These are phyloP conservation scores for Quercus berberidifolia DNA, from an alignment of 306 rosid genomes.

Conservation along the genomic window DNA sequence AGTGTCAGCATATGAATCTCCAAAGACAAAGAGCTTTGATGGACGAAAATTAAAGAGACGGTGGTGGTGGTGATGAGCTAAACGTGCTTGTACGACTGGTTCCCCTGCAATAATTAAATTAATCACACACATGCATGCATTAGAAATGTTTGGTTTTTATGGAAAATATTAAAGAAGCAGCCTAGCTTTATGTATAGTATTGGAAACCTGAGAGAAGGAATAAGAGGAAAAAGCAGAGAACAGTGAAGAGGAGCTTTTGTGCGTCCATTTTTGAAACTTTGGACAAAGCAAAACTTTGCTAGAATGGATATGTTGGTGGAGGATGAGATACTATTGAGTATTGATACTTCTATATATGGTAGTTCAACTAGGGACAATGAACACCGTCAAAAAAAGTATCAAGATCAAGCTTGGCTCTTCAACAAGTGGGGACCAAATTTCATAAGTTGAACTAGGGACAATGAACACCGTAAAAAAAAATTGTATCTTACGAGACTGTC, in stretches of 20 bases:
- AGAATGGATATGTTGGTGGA: no score
- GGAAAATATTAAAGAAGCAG: neutral
- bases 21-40: conserved; percentile 46
- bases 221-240: neutral
- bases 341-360: neutral
- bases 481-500: no score
- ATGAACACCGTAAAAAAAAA: no score
- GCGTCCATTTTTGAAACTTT: neutral
- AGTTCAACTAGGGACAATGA: no score
- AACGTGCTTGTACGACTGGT: neutral
- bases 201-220: neutral
- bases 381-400: no score
- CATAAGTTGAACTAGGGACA: no score
- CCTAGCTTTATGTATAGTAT: no score
- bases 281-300: neutral
- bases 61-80: neutral
- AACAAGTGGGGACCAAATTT: no score
- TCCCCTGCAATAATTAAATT: neutral
- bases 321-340: no score
- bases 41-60: conserved; percentile 7
- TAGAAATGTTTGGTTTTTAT: neutral
- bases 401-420: no score
- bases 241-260: conserved; percentile 1
- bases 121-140: neutral
- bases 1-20: conserved; percentile 54